Evolutionary conservation across 164 flowering plant species (phyloP).

Genomic region (Amborella trichopoda): DNA sequence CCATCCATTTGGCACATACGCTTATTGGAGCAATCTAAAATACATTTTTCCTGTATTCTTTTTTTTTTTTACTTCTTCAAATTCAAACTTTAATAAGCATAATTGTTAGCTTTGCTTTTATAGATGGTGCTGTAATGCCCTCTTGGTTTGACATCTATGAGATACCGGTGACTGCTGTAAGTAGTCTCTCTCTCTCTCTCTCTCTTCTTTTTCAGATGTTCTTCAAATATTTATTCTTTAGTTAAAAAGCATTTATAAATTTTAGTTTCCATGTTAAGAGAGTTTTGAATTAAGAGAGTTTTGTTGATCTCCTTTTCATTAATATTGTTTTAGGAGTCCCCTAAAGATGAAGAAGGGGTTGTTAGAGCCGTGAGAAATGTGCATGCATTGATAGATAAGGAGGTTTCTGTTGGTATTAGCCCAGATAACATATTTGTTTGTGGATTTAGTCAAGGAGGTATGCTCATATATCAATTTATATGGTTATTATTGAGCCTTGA

Average conservation of each 20-base stretch:
- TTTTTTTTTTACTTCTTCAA: too few species aligned
- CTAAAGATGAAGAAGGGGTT: conserved; percentile 57
- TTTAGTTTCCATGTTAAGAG: background rate
- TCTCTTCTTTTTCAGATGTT: background rate
- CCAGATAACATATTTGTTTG: conserved; percentile 78
- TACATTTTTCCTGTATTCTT: too few species aligned
- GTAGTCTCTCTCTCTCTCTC: conserved; percentile 18
- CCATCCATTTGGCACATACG: too few species aligned
- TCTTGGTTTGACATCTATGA: conserved; percentile 96
- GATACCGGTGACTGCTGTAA: conserved; percentile 81
- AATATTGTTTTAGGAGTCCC: conserved; percentile 58
- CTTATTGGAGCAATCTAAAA: too few species aligned
- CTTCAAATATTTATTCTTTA: background rate
- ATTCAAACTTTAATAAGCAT: too few species aligned
- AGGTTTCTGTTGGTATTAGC: conserved; percentile 61
- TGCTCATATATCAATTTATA: conserved; percentile 5
- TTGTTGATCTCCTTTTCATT: too few species aligned
- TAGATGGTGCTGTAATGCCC: conserved; percentile 87
- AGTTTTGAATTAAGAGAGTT: too few species aligned
- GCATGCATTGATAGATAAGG: conserved; percentile 86
- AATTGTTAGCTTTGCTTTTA: conserved; percentile 13
- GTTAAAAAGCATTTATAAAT: background rate
- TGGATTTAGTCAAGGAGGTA: conserved; percentile 99
- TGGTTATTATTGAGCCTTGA: too few species aligned
- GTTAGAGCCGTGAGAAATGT: conserved; percentile 77